Evolutionary conservation across 257 asterid genomes (phyloP).

Genomic region (Solanum ossicruentum): DNA sequence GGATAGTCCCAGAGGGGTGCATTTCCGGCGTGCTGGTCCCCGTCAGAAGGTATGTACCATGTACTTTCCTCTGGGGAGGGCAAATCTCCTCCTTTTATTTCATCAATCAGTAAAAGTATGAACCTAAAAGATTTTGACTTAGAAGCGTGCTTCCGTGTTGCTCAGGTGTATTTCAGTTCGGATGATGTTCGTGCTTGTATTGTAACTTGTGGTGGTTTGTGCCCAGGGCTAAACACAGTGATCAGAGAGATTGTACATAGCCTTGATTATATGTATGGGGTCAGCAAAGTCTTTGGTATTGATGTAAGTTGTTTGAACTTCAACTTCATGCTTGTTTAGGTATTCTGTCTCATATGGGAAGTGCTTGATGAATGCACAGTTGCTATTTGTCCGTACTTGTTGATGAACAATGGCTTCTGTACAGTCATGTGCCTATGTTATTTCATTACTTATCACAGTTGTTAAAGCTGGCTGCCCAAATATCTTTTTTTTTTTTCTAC

Average conservation of each 20-base stretch:
- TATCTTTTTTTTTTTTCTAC: background rate
- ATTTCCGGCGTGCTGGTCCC: slow-evolving; percentile 96
- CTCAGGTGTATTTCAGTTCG: slow-evolving; percentile 45
- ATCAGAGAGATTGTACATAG: slow-evolving; percentile 66
- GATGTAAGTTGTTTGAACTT: slow-evolving; percentile 28
- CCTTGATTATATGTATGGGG: slow-evolving; percentile 59
- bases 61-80: background rate
- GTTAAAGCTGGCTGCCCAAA: background rate
- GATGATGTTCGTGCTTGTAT: slow-evolving; percentile 58
- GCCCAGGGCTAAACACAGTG: slow-evolving; percentile 70
- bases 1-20: slow-evolving; percentile 85
- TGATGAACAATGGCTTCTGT: background rate
- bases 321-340: background rate
- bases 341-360: background rate
- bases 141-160: background rate
- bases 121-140: background rate
- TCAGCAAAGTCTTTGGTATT: slow-evolving; percentile 40
- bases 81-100: background rate
- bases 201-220: slow-evolving; percentile 70
- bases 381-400: background rate
- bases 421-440: background rate
- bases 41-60: slow-evolving; percentile 62
- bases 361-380: background rate
- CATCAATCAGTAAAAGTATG: background rate
- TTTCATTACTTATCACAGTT: background rate